Evolutionary conservation across 306 rosid species (phyloP).

Genomic region (Glycine soja): DNA sequence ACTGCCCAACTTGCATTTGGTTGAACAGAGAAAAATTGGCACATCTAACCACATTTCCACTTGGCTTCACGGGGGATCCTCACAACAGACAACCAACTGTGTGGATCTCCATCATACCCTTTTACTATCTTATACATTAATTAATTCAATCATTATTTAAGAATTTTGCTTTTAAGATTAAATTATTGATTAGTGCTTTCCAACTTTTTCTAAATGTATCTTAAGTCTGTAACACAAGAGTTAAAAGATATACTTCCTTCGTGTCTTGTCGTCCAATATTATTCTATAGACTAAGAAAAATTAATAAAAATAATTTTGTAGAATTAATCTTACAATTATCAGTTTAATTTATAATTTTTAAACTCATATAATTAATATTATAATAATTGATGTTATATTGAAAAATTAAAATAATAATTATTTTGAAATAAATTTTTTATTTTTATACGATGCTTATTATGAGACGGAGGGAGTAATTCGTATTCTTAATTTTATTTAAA

Average conservation of each 20-base stretch:
- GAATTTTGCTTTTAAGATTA: neutral
- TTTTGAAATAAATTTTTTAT: too few species aligned
- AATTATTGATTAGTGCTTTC: neutral
- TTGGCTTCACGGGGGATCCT: slow-evolving; percentile 25
- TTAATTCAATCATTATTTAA: neutral
- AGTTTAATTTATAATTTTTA: too few species aligned
- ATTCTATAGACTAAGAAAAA: too few species aligned
- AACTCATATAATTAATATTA: too few species aligned
- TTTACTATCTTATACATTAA: neutral
- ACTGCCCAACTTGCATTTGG: neutral
- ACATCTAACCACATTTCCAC: slow-evolving; percentile 43
- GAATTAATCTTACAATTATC: too few species aligned
- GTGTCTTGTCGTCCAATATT: too few species aligned
- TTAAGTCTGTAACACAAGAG: neutral
- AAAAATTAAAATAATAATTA: too few species aligned
- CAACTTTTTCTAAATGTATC: neutral
- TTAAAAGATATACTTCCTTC: too few species aligned
- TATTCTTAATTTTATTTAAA: neutral
- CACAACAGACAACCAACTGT: slow-evolving; percentile 42
- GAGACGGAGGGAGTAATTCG: too few species aligned
- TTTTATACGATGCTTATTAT: too few species aligned
- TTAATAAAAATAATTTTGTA: too few species aligned
- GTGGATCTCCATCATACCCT: slow-evolving; percentile 43
- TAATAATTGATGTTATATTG: too few species aligned
- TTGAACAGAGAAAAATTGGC: slow-evolving; percentile 11